These are phyloP conservation scores for Zygoascus meyerae DNA, from an alignment of 1,139 yeast species.

Conservation along the genomic window DNA sequence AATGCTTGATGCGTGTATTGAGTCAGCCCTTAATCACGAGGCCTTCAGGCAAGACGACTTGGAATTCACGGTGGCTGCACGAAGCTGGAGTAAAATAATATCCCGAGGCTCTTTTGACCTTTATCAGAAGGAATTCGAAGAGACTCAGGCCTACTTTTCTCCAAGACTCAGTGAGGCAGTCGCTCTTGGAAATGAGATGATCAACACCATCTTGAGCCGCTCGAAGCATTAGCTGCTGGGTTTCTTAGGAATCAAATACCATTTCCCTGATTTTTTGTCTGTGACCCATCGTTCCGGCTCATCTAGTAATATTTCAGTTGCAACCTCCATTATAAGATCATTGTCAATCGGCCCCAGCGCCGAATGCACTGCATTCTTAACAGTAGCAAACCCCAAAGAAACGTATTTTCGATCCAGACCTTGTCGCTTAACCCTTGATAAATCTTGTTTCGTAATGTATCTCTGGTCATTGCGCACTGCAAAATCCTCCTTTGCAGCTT, in stretches of 20 bases:
- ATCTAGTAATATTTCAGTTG: background rate
- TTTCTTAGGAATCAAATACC: too few species aligned
- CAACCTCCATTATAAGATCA: background rate
- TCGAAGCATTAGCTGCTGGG: too few species aligned
- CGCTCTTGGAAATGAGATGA: conserved; percentile 92
- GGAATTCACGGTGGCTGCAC: conserved; percentile 44
- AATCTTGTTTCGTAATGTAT: too few species aligned
- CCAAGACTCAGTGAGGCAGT: conserved; percentile 90
- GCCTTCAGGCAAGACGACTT: conserved; percentile 79
- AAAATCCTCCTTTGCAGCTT: background rate
- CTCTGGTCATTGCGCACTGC: too few species aligned
- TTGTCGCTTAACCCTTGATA: too few species aligned
- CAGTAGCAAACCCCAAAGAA: too few species aligned
- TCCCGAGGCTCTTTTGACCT: conserved; percentile 68
- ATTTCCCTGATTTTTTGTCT: too few species aligned
- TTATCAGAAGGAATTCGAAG: conserved; percentile 67
- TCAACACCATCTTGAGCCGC: conserved; percentile 58
- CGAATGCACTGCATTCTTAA: too few species aligned
- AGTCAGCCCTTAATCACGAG: conserved; percentile 61
- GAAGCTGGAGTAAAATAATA: conserved; percentile 75
- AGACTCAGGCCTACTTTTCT: conserved; percentile 71
- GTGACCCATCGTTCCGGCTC: background rate
- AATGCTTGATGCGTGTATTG: conserved; percentile 68
- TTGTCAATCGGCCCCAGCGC: background rate
- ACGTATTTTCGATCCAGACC: too few species aligned